A percentile compares a stretch with the other conserved stretches of the same genome.
phyloP scores from a whole-genome alignment of 495 filamentous ascomycete species.

The Daldinia loculata region DNA sequence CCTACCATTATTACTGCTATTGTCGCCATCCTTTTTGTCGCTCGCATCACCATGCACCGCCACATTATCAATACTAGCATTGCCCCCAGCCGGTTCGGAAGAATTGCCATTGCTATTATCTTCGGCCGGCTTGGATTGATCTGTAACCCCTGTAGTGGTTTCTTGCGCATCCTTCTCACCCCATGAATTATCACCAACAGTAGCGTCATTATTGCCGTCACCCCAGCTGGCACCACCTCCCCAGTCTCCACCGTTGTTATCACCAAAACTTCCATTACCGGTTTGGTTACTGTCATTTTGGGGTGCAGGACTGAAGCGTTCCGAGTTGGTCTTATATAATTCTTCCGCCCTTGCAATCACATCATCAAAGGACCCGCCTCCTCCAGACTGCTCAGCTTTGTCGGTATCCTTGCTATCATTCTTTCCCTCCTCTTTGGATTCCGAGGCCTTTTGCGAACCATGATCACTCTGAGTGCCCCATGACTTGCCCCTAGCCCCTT shows the following conservation, averaged over 20 bases:
- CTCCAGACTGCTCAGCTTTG: not conserved
- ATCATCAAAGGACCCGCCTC: not conserved
- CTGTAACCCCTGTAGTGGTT: not conserved
- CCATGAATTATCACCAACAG: not conserved
- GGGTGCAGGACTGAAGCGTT: not conserved
- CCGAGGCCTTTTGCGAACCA: constrained; percentile 4
- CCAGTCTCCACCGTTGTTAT: not conserved
- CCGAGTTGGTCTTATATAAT: not conserved
- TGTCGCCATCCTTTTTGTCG: constrained; percentile 1
- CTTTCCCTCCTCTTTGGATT: not conserved
- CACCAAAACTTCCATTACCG: not conserved
- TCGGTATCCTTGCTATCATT: not conserved
- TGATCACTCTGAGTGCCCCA: constrained; percentile 25
- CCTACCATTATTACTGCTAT: constrained; percentile 5
- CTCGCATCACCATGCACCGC: not conserved
- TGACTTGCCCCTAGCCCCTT: not conserved
- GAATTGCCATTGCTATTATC: constrained; percentile 11
- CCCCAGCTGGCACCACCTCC: not conserved
- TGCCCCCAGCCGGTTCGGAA: constrained; percentile 9
- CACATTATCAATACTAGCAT: constrained; percentile 22
- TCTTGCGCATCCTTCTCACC: not conserved
- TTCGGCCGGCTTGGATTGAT: not conserved
- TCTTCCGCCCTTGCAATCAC: constrained; percentile 8
- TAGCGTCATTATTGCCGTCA: not conserved
- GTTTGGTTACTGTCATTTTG: not conserved